Base-by-base conservation (phyloP, 495 filamentous ascomycete species). In the Trichoderma virens region DNA sequence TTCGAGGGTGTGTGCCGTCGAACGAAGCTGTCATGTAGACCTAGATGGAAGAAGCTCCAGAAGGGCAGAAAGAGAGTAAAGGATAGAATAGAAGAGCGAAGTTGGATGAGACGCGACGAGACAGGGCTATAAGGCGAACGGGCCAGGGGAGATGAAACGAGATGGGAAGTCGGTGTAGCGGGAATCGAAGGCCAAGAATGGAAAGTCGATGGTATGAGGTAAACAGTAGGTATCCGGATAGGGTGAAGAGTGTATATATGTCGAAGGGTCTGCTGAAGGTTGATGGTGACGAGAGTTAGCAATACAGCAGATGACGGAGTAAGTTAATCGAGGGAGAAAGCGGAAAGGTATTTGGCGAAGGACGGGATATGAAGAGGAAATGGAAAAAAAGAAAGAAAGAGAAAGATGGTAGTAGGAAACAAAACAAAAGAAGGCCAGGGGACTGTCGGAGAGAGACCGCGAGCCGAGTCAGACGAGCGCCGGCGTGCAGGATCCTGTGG, bases 21-120 rank as follows among this genome's bases (percentile, higher is more conserved):
- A 73, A 72, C 70, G 68, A 68, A 69, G 72, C 71, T 73, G 78
- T 76, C 78, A 79, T 81, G 78, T 79, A 80, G 73, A 77, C 74
- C 66, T 70, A 62, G 62, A 66, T 41, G 59, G 61, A 59, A 51
- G 64, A 61, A 67, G 51, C 27, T 56, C 18, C 9, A 16, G 51
- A 31, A 23, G 9, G 23, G 51, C 25, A 56, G 51, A 11, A n/a
- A 14, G 23, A 28, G 23, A 28, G 23, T 8, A 5, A 18, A 45
- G 18, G 41, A 30, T 1, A 25, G 16, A 30, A 25, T 47, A 47
- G 43, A 62, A 64, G 66, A 62, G 63, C 56, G 67, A 59, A 65
- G 27, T 27, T 60, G 60, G 66, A 65, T 65, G 45, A 43, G 34
- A 43, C 32, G 35, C 25, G 32, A 39, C 61, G 65, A 65, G 70